Conservation (phyloP, 2,329 filamentous ascomycete species). For the Lanzia echinophila region DNA sequence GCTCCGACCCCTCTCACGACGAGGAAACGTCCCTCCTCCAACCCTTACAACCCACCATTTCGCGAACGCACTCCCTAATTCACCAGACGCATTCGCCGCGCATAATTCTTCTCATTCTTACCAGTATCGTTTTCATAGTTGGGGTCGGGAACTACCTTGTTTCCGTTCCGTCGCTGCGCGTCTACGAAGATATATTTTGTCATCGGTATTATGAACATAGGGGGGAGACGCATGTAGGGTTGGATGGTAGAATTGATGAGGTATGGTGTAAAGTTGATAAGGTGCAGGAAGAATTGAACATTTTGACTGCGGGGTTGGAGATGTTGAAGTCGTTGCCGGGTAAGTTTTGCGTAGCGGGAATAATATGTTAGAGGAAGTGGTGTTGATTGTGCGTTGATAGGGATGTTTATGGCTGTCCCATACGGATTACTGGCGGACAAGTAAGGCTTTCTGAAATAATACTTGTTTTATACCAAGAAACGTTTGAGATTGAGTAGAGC, state of each 20-base stretch:
- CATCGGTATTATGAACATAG: slow-evolving; percentile 32
- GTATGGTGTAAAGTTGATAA: slow-evolving; percentile 32
- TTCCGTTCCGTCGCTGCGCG: slow-evolving; percentile 31
- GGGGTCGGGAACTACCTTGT: slow-evolving; percentile 28
- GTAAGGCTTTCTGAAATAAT: slow-evolving; percentile 17
- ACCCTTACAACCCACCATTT: not conserved
- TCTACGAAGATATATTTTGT: slow-evolving; percentile 37
- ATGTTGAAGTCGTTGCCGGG: slow-evolving; percentile 30
- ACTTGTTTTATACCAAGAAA: not conserved
- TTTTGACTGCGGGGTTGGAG: slow-evolving; percentile 29
- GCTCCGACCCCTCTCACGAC: not conserved
- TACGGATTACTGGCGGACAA: slow-evolving; percentile 36
- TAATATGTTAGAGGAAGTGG: not conserved
- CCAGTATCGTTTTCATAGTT: slow-evolving; percentile 28
- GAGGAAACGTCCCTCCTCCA: slow-evolving; percentile 9
- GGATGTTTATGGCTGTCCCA: slow-evolving; percentile 31
- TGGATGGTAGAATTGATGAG: slow-evolving; percentile 31
- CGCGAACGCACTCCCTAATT: not conserved
- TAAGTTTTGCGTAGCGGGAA: slow-evolving; percentile 9
- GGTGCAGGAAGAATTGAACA: slow-evolving; percentile 33
- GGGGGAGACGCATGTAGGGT: slow-evolving; percentile 20
- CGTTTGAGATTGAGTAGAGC: slow-evolving; percentile 5
- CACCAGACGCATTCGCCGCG: slow-evolving; percentile 19
- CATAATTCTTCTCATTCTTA: slow-evolving; percentile 30
- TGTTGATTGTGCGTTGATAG: slow-evolving; percentile 14